Evolutionary conservation across 768 basidiomycete genomes (phyloP), one percentile per base, ranked within the genome.

Genomic region (Termitomyces sp.): DNA sequence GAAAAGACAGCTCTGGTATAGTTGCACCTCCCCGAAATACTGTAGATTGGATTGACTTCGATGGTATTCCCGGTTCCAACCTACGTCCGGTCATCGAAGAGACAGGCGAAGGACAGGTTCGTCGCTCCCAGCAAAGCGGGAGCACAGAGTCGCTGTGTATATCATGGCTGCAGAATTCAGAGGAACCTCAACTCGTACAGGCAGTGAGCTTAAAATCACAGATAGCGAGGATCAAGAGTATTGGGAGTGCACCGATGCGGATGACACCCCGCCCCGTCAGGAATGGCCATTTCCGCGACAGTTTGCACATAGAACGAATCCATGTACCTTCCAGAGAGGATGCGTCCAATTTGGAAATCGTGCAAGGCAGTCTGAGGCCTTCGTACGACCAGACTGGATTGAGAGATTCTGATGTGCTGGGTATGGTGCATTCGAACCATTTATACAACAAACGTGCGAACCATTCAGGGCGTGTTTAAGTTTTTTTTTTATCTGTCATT

Each of bases 221-320:
- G 12, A 27, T 66, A 12, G 49, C 66, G 18, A 70, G 73, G 54
- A 71, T 79, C 57, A 79, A 75, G 70, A 78, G 70, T 56, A 67
- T 76, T 37, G 78, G 79, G 3, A 74, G 62, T 45, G 76, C 69
- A 45, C 75, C 76, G 2, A 69, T 67, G 55, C 69, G 69, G 57
- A 63, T 45, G 2, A 77, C 75, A 30, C 79, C 75, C 7, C 61
- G 65, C 8, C 73, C 74, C 20, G 67, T 68, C 7, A 68, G 44
- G 12, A 58, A 62, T n/a, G 60, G 59, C 12, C 61, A 63, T 53
- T 50, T 65, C n/a, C 67, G 68, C n/a, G 67, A 59, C 5, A 74
- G 75, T 61, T 60, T 74, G 55, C 69, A 74, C 58, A 68, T 78
- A 16, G 67, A 70, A 57, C 71, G 67, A 34, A 69, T 72, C 55